phyloP scores from a whole-genome alignment of 352 stramenopile species.

The Phytophthora sp. region DNA sequence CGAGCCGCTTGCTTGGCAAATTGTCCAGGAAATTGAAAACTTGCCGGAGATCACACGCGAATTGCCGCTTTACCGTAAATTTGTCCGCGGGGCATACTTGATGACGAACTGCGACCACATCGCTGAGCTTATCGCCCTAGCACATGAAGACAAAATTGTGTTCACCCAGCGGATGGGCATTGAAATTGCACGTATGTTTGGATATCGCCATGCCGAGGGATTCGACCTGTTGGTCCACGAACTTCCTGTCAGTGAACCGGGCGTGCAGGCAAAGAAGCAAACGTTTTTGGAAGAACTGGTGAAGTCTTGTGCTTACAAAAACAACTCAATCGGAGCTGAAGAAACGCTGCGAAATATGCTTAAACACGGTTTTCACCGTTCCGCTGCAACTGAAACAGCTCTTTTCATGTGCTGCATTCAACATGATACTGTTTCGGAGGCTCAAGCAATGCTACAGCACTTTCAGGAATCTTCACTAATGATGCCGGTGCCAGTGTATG shows the following conservation, averaged over 20 bases:
- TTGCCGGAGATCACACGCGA: conserved; percentile 48
- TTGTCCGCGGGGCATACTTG: conserved; percentile 69
- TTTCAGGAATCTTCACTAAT: conserved; percentile 56
- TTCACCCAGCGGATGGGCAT: conserved; percentile 74
- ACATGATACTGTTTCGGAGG: conserved; percentile 38
- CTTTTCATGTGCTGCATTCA: conserved; percentile 75
- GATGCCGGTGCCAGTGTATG: conserved; percentile 67
- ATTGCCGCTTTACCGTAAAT: conserved; percentile 71
- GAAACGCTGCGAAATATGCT: conserved; percentile 56
- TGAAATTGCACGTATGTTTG: conserved; percentile 71
- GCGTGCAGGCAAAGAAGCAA: conserved; percentile 40
- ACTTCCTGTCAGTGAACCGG: conserved; percentile 28
- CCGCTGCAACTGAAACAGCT: conserved; percentile 60
- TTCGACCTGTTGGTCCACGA: conserved; percentile 57
- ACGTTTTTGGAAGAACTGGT: conserved; percentile 68
- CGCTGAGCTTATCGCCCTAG: conserved; percentile 50
- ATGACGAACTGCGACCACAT: conserved; percentile 70
- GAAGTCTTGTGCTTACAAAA: conserved; percentile 74
- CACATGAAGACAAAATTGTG: conserved; percentile 49
- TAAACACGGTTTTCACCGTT: conserved; percentile 48
- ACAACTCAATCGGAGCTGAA: conserved; percentile 55
- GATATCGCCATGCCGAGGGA: conserved; percentile 52
- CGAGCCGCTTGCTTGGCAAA: conserved; percentile 60
- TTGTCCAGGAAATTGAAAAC: conserved; percentile 53
- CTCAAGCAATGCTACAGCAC: conserved; percentile 43